phyloP scores from a whole-genome alignment of 148 eudicot species.

The Camellia japonica region DNA sequence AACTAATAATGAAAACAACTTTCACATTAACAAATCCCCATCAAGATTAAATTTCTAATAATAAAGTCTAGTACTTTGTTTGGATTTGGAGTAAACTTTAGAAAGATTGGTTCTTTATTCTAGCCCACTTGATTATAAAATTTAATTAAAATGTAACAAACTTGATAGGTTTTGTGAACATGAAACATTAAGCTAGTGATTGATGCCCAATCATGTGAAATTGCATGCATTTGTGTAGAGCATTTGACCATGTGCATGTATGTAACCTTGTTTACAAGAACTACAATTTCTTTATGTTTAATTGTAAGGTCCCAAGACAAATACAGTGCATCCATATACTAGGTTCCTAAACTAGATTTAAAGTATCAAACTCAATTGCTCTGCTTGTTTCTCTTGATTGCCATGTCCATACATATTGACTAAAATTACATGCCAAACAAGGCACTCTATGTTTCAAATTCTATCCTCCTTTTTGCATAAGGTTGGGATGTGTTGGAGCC shows the following conservation, averaged over 20 bases:
- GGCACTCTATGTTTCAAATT: too few relatives aligned
- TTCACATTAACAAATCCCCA: neutral
- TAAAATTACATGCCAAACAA: too few relatives aligned
- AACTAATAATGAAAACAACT: too few relatives aligned
- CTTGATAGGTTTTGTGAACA: neutral
- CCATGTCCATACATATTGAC: too few relatives aligned
- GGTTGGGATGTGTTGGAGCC: too few relatives aligned
- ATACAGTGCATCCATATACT: neutral
- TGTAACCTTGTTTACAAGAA: neutral
- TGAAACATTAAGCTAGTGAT: neutral
- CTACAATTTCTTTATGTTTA: neutral
- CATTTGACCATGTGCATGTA: neutral
- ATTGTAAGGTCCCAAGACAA: neutral
- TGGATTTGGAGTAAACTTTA: neutral
- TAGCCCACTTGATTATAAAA: neutral
- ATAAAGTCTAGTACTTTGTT: neutral
- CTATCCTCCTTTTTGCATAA: too few relatives aligned
- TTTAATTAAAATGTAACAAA: neutral
- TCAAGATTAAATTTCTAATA: neutral
- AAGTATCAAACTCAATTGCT: neutral
- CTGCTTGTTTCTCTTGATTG: too few relatives aligned
- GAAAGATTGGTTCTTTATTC: neutral
- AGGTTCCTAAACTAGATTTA: neutral
- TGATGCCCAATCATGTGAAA: constrained; percentile 5
- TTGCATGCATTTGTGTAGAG: neutral